Percentiles rank a stretch among this genome's conserved stretches.
These are phyloP conservation scores for Melocanna baccifera DNA, from an alignment of 176 grass and related monocot genomes.

Conservation along the genomic window DNA sequence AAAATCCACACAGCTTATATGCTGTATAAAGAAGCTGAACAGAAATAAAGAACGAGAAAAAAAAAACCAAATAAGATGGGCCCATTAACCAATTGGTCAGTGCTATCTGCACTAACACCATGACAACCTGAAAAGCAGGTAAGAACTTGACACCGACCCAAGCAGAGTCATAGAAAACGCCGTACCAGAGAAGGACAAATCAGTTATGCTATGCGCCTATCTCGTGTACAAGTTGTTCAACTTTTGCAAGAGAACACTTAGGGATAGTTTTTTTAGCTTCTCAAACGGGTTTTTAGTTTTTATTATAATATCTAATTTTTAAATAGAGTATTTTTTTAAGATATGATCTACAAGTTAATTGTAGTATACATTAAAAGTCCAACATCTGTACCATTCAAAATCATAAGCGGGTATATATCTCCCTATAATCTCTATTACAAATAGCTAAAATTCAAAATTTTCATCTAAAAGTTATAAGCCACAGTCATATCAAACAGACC, in stretches of 20 bases:
- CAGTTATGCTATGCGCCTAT: not conserved
- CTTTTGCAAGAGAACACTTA: not conserved
- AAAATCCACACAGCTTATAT: not conserved
- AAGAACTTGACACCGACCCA: not conserved
- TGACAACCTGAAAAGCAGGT: not conserved
- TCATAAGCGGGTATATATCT: too few species aligned
- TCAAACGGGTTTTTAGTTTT: too few species aligned
- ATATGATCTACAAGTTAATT: too few species aligned
- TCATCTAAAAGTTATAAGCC: too few species aligned
- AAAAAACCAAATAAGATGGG: not conserved
- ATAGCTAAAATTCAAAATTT: too few species aligned
- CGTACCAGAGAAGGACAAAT: not conserved
- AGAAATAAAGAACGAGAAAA: not conserved
- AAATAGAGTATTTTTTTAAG: too few species aligned
- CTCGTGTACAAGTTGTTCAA: not conserved
- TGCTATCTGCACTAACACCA: not conserved
- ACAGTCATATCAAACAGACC: too few species aligned
- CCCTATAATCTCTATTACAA: too few species aligned
- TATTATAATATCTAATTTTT: too few species aligned
- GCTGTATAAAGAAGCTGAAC: not conserved
- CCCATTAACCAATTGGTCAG: not conserved
- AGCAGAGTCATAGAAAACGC: not conserved
- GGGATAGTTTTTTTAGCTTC: too few species aligned
- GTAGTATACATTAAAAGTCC: too few species aligned
- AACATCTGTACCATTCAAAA: too few species aligned